phyloP scores from a whole-genome alignment of 306 rosid species.

The Trifolium fragiferum region DNA sequence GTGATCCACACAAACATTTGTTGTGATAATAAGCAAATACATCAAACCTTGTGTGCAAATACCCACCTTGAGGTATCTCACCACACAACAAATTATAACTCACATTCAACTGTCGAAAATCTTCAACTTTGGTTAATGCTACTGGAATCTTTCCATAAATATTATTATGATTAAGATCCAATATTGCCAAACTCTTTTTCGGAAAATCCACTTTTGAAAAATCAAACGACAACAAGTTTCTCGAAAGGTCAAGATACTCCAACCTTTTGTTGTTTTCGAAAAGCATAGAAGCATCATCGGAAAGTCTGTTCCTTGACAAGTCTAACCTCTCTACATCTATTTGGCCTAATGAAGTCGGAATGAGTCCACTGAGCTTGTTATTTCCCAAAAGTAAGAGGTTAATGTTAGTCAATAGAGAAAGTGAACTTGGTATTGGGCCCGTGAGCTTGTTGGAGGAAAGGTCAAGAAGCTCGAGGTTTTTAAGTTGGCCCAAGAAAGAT shows the following conservation, averaged over 20 bases:
- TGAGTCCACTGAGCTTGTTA: constrained; percentile 59
- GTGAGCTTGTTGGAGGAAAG: constrained; percentile 65
- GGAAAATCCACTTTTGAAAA: constrained; percentile 53
- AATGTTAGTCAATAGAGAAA: constrained; percentile 52
- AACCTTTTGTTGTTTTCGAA: constrained; percentile 56
- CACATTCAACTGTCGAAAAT: constrained; percentile 54
- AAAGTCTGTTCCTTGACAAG: constrained; percentile 64
- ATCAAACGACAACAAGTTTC: constrained; percentile 64
- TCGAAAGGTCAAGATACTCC: constrained; percentile 51
- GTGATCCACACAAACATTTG: constrained; percentile 70
- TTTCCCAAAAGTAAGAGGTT: constrained; percentile 19
- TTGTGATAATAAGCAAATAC: constrained; percentile 53
- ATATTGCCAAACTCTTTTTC: constrained; percentile 33
- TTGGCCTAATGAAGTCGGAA: constrained; percentile 58
- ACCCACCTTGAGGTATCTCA: constrained; percentile 66
- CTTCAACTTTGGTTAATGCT: constrained; percentile 45
- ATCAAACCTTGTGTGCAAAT: constrained; percentile 63
- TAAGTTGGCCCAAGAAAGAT: constrained; percentile 57
- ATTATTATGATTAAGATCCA: constrained; percentile 67
- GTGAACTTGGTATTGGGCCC: constrained; percentile 64
- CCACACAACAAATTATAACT: constrained; percentile 77
- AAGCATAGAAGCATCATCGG: constrained; percentile 67
- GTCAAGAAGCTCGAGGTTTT: constrained; percentile 46
- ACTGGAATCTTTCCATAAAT: constrained; percentile 56
- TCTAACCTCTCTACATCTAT: constrained; percentile 51